Base-by-base conservation (phyloP, 106 monocot species). In the Acorus calamus region DNA sequence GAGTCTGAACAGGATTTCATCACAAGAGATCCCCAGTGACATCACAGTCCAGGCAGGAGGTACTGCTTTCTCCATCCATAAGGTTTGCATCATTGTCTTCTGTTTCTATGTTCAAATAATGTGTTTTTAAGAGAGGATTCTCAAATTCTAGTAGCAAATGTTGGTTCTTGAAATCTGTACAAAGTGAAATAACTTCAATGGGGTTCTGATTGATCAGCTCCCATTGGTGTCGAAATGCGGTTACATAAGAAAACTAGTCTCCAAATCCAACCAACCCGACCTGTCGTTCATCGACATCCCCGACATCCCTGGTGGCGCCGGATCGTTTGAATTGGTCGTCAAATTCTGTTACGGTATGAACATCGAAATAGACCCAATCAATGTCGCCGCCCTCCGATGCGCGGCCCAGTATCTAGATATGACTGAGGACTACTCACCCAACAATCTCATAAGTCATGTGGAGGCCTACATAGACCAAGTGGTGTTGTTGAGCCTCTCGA, bases 361-460 rank as follows among this genome's bases (percentile, higher is more conserved):
- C 46, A 74, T 84, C 45, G 84, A 89, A 49, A 84, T 90, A 60
- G 74, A 50, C 6, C 46, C 9, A 3, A 84, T 84, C 14, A 89
- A 86, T 63, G 41, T 84, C 4, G 87, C 86, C 5, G 76, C 80
- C 74, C 75, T 94, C 42, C 81, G 86, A 3, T 94, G 94, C 28
- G 89, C 67, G 4, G 74, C 86, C 7, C 86, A 89, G 51, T 79
- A 83, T 57, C 84, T 94, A 6, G 89, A 86, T 52, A 94, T 94
- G 94, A 86, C 84, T 9, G 89, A 94, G 14, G 89, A 80, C n/a
- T 73, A 72, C 57, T 53, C 75, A 7, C 61, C 28, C 47, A 82
- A 69, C 65, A 94, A 94, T 70, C 86, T 94, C 0, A 8, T 80
- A 8, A 72, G 46, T 42, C 71, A 55, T 56, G 58, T 80, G 6